Conservation (phyloP, 2,329 filamentous ascomycete species). For the Xylaria arbuscula region DNA sequence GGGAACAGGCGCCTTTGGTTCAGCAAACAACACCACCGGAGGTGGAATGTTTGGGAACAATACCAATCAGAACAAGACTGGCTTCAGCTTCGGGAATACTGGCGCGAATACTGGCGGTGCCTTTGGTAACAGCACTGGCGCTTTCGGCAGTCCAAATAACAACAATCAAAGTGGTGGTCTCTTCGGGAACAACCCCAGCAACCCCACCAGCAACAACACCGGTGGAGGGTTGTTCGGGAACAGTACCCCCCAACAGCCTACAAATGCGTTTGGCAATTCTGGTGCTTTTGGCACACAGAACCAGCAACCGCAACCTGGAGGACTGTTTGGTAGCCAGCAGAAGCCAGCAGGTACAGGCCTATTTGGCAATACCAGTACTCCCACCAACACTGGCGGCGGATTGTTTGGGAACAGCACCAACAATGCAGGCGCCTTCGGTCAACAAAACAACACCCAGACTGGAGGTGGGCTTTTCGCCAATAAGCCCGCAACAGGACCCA, state of each 20-base stretch:
- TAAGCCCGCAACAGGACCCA: conserved; percentile 49
- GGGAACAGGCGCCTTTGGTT: conserved; percentile 60
- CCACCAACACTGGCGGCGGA: conserved; percentile 49
- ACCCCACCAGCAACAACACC: conserved; percentile 39
- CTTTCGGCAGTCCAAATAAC: conserved; percentile 47
- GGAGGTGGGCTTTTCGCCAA: conserved; percentile 59
- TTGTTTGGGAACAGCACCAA: conserved; percentile 58
- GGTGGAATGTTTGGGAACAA: conserved; percentile 54
- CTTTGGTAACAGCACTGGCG: conserved; percentile 42
- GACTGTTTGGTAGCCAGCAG: conserved; percentile 54
- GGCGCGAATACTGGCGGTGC: conserved; percentile 34
- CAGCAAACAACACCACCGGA: conserved; percentile 50
- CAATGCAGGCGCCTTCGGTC: conserved; percentile 48
- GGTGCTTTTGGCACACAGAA: conserved; percentile 50
- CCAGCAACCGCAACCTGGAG: conserved; percentile 54
- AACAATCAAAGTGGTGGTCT: conserved; percentile 45
- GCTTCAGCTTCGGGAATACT: conserved; percentile 44
- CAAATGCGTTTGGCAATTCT: conserved; percentile 49
- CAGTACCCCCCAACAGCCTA: conserved; percentile 44
- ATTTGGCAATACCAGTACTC: conserved; percentile 52
- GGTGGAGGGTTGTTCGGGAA: conserved; percentile 47
- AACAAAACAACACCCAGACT: conserved; percentile 35
- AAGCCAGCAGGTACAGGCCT: conserved; percentile 55
- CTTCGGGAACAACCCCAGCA: conserved; percentile 49
- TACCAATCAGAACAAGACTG: conserved; percentile 45